Evolutionary conservation across 2,329 filamentous ascomycete species (phyloP).

Genomic region (Helotiales sp.): DNA sequence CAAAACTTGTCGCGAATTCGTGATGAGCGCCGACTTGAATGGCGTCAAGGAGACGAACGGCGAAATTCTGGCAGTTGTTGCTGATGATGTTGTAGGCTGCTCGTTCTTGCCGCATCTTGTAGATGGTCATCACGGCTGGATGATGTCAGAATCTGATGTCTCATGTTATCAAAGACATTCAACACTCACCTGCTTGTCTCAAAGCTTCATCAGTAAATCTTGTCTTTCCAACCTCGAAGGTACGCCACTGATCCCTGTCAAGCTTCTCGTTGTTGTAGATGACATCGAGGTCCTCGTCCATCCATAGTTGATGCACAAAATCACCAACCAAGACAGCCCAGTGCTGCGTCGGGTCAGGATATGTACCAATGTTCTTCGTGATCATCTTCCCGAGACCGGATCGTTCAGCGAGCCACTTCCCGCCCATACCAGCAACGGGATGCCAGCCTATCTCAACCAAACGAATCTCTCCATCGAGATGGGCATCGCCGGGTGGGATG

Average conservation of each 20-base stretch:
- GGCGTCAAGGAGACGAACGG: slow-evolving; percentile 56
- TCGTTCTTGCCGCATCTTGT: slow-evolving; percentile 53
- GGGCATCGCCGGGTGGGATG: slow-evolving; percentile 48
- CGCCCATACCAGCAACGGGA: slow-evolving; percentile 59
- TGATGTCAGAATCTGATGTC: neutral
- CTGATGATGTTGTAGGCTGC: slow-evolving; percentile 62
- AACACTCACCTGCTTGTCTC: slow-evolving; percentile 51
- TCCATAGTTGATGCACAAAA: slow-evolving; percentile 63
- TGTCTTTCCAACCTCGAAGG: slow-evolving; percentile 57
- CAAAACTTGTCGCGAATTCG: slow-evolving; percentile 59
- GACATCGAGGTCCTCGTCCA: slow-evolving; percentile 62
- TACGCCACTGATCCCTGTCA: slow-evolving; percentile 54
- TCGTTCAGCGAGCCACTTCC: slow-evolving; percentile 63
- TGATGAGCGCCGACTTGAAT: slow-evolving; percentile 56
- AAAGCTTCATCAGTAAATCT: slow-evolving; percentile 60
- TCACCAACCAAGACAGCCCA: slow-evolving; percentile 63
- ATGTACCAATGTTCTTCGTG: slow-evolving; percentile 57
- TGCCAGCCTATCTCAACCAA: slow-evolving; percentile 62
- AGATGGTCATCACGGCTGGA: slow-evolving; percentile 57
- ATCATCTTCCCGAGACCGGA: slow-evolving; percentile 61
- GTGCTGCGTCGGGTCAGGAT: slow-evolving; percentile 64
- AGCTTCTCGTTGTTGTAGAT: slow-evolving; percentile 60
- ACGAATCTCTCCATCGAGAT: slow-evolving; percentile 46
- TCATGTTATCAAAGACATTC: neutral
- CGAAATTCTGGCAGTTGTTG: slow-evolving; percentile 66